Evolutionary conservation across 768 basidiomycete genomes (phyloP).

Genomic region (Sarcodon sp.): DNA sequence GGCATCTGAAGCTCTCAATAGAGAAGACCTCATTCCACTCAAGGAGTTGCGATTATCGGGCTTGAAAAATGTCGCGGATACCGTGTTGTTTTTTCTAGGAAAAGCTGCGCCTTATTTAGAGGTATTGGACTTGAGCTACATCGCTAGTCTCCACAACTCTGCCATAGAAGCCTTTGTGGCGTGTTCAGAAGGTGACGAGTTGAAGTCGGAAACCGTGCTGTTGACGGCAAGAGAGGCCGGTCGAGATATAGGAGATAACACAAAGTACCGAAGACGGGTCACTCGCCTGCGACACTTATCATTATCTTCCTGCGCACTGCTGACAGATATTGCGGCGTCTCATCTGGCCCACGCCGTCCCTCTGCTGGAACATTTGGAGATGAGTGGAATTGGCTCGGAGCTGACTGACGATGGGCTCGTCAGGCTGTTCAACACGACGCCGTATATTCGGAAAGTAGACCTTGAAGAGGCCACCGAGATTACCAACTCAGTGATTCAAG

Average conservation of each 20-base stretch:
- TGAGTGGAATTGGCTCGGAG: slow-evolving; percentile 61
- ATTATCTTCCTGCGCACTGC: slow-evolving; percentile 53
- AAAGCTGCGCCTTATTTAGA: slow-evolving; percentile 60
- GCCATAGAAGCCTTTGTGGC: slow-evolving; percentile 59
- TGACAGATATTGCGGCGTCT: slow-evolving; percentile 67
- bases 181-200: neutral
- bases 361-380: slow-evolving; percentile 61
- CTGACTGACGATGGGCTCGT: slow-evolving; percentile 67
- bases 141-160: slow-evolving; percentile 59
- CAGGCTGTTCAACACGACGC: slow-evolving; percentile 54
- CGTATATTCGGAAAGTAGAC: slow-evolving; percentile 63
- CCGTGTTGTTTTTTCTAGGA: slow-evolving; percentile 52
- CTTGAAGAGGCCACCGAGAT: slow-evolving; percentile 75
- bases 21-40: slow-evolving; percentile 36
- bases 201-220: slow-evolving; percentile 26
- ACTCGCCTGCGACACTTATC: slow-evolving; percentile 64
- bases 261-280: slow-evolving; percentile 41
- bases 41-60: slow-evolving; percentile 59
- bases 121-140: slow-evolving; percentile 70
- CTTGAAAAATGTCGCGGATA: slow-evolving; percentile 45
- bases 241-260: slow-evolving; percentile 36
- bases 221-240: slow-evolving; percentile 56
- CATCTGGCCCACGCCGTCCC: slow-evolving; percentile 64
- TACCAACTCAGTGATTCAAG: slow-evolving; percentile 56
- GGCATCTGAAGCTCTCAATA: slow-evolving; percentile 28